Evolutionary conservation across 2,329 filamentous ascomycete species (phyloP), one percentile per base, ranked within the genome.

Genomic region (Fusarium camptoceras): DNA sequence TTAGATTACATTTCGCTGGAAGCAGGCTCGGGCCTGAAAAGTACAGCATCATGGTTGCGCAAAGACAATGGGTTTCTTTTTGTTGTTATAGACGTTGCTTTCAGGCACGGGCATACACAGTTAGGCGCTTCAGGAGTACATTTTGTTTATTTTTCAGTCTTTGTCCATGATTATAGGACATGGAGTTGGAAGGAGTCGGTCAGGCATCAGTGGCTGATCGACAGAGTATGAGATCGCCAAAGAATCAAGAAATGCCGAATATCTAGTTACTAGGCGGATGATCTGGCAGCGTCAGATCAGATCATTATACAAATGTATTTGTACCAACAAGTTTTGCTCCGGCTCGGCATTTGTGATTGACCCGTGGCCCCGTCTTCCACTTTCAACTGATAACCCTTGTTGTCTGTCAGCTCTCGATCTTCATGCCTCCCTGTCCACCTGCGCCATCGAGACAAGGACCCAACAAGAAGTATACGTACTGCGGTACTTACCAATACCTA

Each of bases 361-460:
- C 51, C 24, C 53, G 14, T 25, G 10, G 20, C 39, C 44, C 44
- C 37, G 51, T 54, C 42, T 27, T 48, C 22, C 34, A 41, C n/a
- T 24, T 28, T 16, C 39, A 49, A 22, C 30, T 27, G 24, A 63
- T n/a, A 16, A 56, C 48, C 64, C 65, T 48, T 66, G 48, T 8
- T 42, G 24, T 28, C 7, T 28, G 31, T 41, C 18, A 51, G n/a
- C 48, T 54, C 67, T 66, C 70, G 70, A 73, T 73, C 67, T 60
- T 51, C 48, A 56, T 37, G 27, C 44, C 57, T 68, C 70, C 70
- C 55, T 71, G 70, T 59, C 57, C 24, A 22, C 42, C 49, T 37
- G 25, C 51, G 39, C 48, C 67, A 72, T 72, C 70, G 70, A 66
- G 37, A 37, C 70, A 56, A 62, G 59, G 42, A 22, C 28, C 31